phyloP scores from a whole-genome alignment of 1,284 basidiomycete genomes.

The Neolentinus lepideus region DNA sequence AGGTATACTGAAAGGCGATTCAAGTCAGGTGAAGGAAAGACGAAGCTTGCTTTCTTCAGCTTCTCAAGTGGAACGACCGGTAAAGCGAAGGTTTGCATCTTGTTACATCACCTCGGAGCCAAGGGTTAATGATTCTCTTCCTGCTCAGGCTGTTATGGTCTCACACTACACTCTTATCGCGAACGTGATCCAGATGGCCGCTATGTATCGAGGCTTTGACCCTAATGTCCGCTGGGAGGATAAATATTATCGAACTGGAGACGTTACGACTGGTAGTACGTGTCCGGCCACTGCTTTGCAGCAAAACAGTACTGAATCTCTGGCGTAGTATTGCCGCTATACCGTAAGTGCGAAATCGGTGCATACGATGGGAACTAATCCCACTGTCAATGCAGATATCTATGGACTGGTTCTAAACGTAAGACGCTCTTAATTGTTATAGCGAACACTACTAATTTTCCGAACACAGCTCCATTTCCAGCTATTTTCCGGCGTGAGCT shows the following conservation, averaged over 20 bases:
- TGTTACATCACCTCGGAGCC: too few relatives aligned
- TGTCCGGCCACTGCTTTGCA: constrained; percentile 15
- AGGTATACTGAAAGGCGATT: constrained; percentile 45
- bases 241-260: constrained; percentile 42
- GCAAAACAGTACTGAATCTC: background rate
- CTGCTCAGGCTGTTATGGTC: constrained; percentile 55
- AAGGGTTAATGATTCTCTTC: too few relatives aligned
- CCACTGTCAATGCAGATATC: constrained; percentile 40
- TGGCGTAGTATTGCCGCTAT: constrained; percentile 26
- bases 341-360: constrained; percentile 17
- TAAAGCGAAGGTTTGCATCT: constrained; percentile 56
- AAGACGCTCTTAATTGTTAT: constrained; percentile 12
- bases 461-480: constrained; percentile 43
- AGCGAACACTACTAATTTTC: constrained; percentile 5
- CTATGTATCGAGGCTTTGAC: constrained; percentile 43
- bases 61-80: constrained; percentile 87
- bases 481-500: constrained; percentile 44
- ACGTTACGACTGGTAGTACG: constrained; percentile 43
- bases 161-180: constrained; percentile 61
- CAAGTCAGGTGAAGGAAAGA: constrained; percentile 57
- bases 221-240: constrained; percentile 19
- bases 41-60: constrained; percentile 64
- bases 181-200: constrained; percentile 56
- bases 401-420: constrained; percentile 62
- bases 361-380: background rate